Base-by-base conservation (phyloP, 1,284 basidiomycete genomes). In the Microstroma glucosiphilum region DNA sequence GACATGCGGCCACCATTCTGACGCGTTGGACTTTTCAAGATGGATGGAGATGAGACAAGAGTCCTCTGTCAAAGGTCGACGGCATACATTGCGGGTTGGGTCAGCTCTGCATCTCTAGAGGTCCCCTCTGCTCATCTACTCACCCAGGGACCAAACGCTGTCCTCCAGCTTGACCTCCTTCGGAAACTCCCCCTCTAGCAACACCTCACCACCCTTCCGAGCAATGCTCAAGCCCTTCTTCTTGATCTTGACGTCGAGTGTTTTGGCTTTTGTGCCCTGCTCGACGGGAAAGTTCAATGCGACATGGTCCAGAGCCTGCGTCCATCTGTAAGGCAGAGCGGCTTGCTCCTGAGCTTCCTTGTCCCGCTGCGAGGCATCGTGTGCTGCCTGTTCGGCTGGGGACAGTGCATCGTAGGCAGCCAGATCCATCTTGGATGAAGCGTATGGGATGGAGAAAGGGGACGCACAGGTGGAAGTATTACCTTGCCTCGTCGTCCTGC, bases 1-100 rank as follows among this genome's bases (percentile, higher is more conserved):
- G 65, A 98, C 89, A 78, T 97, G 92, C 78, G 92, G 90, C 96
- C 96, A 99, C 96, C 96, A 98, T 80, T 88, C 86, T 37, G 30
- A 37, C 71, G 88, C 82, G 80, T 92, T 91, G 60, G 89, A 72
- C 80, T 96, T 96, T 80, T 96, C 92, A 42, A 96, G 84, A 75
- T 92, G 89, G 60, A 94, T 84, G 40, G 85, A 82, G 57, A 94
- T 82, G 11, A 82, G 81, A 67, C 87, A 82, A 66, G 87, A 86
- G 78, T 94, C 92, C 83, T 92, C 91, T 93, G 71, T 56, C 6
- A 8, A 13, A 30, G 40, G 15, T 59, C 6, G 13, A 19, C 55
- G 59, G 54, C 19, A 21, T 56, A 48, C 58, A 37, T 37, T 3
- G 30, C 30, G 30, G n/a, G n/a, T n/a, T n/a, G n/a, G n/a, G 30